Conservation (phyloP, 768 basidiomycete genomes). For the Russula sp. region DNA sequence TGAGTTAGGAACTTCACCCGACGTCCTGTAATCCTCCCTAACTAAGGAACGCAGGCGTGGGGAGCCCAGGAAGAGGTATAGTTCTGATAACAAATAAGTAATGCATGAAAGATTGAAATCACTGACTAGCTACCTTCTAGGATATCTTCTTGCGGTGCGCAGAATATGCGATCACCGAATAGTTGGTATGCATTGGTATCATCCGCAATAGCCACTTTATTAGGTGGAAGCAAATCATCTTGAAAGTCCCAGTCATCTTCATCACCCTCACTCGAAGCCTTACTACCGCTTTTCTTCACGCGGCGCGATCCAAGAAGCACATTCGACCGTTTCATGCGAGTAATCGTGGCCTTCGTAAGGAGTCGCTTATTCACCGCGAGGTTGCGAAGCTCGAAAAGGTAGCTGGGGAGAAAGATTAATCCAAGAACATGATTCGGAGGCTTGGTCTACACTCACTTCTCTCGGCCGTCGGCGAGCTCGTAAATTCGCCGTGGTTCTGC, state of each 20-base stretch:
- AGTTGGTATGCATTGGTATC: constrained; percentile 74
- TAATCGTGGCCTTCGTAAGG: constrained; percentile 43
- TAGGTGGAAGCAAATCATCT: constrained; percentile 64
- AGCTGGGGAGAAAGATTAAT: constrained; percentile 40
- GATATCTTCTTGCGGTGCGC: constrained; percentile 83
- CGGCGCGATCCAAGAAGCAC: constrained; percentile 73
- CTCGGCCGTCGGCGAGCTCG: constrained; percentile 57
- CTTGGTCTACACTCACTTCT: constrained; percentile 43
- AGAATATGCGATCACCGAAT: constrained; percentile 70
- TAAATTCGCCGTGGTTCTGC: constrained; percentile 66
- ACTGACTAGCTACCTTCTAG: constrained; percentile 55
- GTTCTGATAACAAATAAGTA: constrained; percentile 35
- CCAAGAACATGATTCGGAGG: background rate
- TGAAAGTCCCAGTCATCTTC: constrained; percentile 67
- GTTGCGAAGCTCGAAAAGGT: constrained; percentile 73
- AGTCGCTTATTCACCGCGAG: constrained; percentile 67
- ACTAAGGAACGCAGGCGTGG: constrained; percentile 64
- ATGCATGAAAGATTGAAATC: background rate
- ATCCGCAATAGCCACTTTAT: constrained; percentile 76
- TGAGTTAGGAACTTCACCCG: constrained; percentile 42
- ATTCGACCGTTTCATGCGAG: constrained; percentile 60
- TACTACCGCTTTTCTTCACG: constrained; percentile 32
- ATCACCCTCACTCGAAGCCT: constrained; percentile 39
- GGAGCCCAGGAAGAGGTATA: constrained; percentile 75
- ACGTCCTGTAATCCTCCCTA: constrained; percentile 65